Evolutionary conservation across 139 green algal species (phyloP), one percentile per base, ranked within the genome.

Genomic region (Gonium pectorale): DNA sequence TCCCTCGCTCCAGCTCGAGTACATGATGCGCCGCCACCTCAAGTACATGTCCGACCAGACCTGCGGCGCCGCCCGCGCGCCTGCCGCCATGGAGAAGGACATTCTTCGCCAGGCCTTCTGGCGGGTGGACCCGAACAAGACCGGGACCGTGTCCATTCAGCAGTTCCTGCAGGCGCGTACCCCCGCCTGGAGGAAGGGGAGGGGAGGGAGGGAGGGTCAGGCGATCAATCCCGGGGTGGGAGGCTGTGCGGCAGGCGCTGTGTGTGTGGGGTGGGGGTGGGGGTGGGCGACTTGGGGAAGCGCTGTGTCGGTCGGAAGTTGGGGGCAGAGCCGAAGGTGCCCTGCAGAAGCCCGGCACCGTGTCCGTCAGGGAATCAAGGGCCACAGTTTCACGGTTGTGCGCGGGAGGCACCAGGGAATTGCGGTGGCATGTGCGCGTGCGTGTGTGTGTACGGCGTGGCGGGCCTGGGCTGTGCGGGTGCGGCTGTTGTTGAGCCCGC

Each of bases 161-260:
- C 91, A 92, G 81, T 92, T 92, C 72, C 81, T 94, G 74, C 90
- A 94, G 84, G 89, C 88, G 54, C 2, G 67, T 3, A 7, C 33
- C 7, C 4, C 33, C 8, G 63, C 2, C 37, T 0, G 44, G 44
- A n/a, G 73, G 5, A 27, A 26, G 67, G 67, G 41, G 67, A 21
- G 70, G 51, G 51, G 29, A 17, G 5, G 33, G 51, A 24, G 0
- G 51, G 71, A 21, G 26, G 40, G 7, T 54, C 2, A 22, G 38
- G 66, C 2, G 13, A 8, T 2, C 4, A 33, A 26, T 26, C 13
- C 8, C 62, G 41, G 33, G 62, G 31, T 8, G 29, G 6, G 59
- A 15, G 5, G 29, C 59, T 67, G 29, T 6, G 5, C 9, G 26
- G 13, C 9, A 62, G 35, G 59, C 5, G 29, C 59, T 8, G 29